Percentiles rank a stretch among this genome's conserved stretches.
These are phyloP conservation scores for Aspergillus leporis DNA, from an alignment of 495 filamentous ascomycete genomes.

Conservation along the genomic window DNA sequence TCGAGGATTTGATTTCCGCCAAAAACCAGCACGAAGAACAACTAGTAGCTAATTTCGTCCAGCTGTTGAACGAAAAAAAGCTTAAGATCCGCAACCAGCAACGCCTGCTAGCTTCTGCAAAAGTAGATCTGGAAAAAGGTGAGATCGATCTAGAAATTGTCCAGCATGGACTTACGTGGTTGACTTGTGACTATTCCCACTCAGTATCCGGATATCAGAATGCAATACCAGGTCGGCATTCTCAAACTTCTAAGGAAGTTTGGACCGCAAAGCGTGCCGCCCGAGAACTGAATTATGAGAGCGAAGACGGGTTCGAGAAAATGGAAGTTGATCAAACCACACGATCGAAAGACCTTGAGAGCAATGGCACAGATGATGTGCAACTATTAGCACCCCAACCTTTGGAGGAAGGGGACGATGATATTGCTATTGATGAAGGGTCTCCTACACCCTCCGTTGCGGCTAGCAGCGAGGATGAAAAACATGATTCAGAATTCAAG, in stretches of 20 bases:
- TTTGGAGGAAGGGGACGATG: slow-evolving; percentile 35
- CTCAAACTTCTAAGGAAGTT: slow-evolving; percentile 15
- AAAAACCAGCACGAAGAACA: slow-evolving; percentile 70
- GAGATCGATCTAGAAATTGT: slow-evolving; percentile 9
- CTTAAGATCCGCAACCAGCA: slow-evolving; percentile 87
- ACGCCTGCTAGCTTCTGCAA: slow-evolving; percentile 61
- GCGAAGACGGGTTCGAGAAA: slow-evolving; percentile 55
- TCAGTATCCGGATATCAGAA: slow-evolving; percentile 33
- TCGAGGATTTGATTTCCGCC: slow-evolving; percentile 64
- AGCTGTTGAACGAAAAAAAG: slow-evolving; percentile 83
- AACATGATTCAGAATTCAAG: not conserved
- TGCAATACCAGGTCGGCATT: slow-evolving; percentile 13
- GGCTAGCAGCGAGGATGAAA: slow-evolving; percentile 8
- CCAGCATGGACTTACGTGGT: not conserved
- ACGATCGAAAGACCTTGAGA: slow-evolving; percentile 24
- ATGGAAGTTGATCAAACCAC: slow-evolving; percentile 57
- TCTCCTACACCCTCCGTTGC: not conserved
- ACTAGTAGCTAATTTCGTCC: slow-evolving; percentile 68
- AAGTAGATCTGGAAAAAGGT: slow-evolving; percentile 51
- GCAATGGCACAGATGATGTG: slow-evolving; percentile 43
- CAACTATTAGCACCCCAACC: slow-evolving; percentile 35
- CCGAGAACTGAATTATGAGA: slow-evolving; percentile 22
- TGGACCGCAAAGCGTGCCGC: slow-evolving; percentile 48
- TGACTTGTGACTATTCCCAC: not conserved
- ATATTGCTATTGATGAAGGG: slow-evolving; percentile 44